Conservation (phyloP, 805 yeast species). For the Candida saitoana region DNA sequence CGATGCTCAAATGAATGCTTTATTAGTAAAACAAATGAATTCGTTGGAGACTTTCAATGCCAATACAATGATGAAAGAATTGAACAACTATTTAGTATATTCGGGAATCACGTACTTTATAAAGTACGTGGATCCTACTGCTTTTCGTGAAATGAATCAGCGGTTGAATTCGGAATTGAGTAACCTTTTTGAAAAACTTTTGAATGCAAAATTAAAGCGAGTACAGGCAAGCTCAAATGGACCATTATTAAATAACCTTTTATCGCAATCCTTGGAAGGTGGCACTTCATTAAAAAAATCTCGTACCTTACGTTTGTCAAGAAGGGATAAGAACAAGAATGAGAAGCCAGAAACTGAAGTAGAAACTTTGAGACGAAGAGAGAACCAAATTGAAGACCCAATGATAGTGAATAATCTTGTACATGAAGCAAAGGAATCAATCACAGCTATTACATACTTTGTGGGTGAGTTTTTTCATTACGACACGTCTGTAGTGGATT, state of each 20-base stretch:
- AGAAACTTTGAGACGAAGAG: slow-evolving; percentile 4
- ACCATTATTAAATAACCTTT: slow-evolving; percentile 7
- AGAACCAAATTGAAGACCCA: slow-evolving; percentile 28
- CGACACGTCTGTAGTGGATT: slow-evolving; percentile 26
- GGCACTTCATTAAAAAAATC: slow-evolving; percentile 19
- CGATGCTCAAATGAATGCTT: slow-evolving; percentile 28
- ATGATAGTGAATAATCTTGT: slow-evolving; percentile 31
- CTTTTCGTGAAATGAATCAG: slow-evolving; percentile 45
- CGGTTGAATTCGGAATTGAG: slow-evolving; percentile 32
- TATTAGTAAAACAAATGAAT: slow-evolving; percentile 14
- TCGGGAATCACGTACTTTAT: slow-evolving; percentile 42
- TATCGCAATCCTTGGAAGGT: slow-evolving; percentile 12
- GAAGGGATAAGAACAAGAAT: slow-evolving; percentile 10
- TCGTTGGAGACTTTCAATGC: slow-evolving; percentile 17
- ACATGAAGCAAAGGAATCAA: slow-evolving; percentile 32
- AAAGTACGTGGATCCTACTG: slow-evolving; percentile 49
- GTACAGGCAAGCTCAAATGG: slow-evolving; percentile 7
- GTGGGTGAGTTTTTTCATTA: slow-evolving; percentile 40
- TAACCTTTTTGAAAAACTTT: slow-evolving; percentile 24
- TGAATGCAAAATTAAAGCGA: slow-evolving; percentile 19
- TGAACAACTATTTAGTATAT: slow-evolving; percentile 26
- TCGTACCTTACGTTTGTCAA: slow-evolving; percentile 27
- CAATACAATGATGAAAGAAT: slow-evolving; percentile 12
- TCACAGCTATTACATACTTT: slow-evolving; percentile 36
- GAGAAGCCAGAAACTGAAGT: background rate